phyloP scores from a whole-genome alignment of 805 yeast species.

The Ogataea wickerhamii region DNA sequence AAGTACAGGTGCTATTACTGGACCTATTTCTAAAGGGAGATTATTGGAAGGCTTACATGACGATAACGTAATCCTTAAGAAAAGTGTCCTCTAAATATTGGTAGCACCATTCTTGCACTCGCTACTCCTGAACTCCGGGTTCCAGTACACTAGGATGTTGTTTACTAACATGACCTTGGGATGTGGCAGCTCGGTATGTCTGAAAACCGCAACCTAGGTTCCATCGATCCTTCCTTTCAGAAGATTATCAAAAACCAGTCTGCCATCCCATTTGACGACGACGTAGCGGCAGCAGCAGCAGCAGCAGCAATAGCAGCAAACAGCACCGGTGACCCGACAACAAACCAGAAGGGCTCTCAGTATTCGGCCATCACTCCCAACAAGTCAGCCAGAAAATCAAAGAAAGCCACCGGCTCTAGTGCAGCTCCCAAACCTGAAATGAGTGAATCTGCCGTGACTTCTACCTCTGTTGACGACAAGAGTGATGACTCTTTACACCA shows the following conservation, averaged over 20 bases:
- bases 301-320: conserved; percentile 28
- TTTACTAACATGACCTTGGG: no score
- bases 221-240: conserved; percentile 23
- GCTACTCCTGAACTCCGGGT: no score
- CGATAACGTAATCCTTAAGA: conserved; percentile 16
- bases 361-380: conserved; percentile 7
- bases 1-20: no score
- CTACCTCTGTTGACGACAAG: conserved; percentile 19
- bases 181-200: conserved; percentile 8
- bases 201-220: conserved; percentile 11
- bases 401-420: conserved; percentile 7
- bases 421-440: conserved; percentile 14
- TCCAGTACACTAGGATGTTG: no score
- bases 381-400: conserved; percentile 1
- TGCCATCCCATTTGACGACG: conserved; percentile 11
- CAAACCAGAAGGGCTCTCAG: conserved; percentile 3
- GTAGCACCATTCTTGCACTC: no score
- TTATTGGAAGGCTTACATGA: conserved; percentile 8
- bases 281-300: conserved; percentile 34
- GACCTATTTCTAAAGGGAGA: no score
- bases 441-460: background rate
- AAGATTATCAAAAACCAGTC: conserved; percentile 14
- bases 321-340: conserved; percentile 3
- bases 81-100: no score
- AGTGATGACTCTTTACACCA: conserved; percentile 18